Conservation (phyloP, 257 asterid genomes). For the Ocimum tenuiflorum region DNA sequence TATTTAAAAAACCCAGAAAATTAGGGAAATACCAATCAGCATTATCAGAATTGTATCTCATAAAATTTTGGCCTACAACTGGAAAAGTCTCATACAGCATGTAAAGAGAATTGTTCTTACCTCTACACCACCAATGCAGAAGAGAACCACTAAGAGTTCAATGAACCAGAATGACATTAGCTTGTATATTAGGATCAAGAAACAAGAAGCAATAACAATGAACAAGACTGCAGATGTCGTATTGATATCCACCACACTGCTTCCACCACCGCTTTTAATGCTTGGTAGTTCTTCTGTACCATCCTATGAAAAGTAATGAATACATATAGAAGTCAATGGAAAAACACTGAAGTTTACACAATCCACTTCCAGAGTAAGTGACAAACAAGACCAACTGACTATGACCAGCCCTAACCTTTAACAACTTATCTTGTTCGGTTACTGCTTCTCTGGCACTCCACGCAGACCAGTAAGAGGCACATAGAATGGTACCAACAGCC, state of each 20-base stretch:
- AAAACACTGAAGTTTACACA: neutral
- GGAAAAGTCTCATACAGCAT: neutral
- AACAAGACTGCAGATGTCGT: constrained; percentile 65
- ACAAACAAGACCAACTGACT: neutral
- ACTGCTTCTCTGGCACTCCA: constrained; percentile 82
- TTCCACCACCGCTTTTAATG: constrained; percentile 36
- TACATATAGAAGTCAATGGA: constrained; percentile 1
- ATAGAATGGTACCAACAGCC: constrained; percentile 84
- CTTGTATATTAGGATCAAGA: constrained; percentile 69
- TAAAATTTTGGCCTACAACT: neutral
- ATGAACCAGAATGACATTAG: constrained; percentile 81
- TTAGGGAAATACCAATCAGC: neutral
- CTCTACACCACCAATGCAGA: constrained; percentile 89
- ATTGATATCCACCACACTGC: constrained; percentile 71
- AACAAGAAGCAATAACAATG: constrained; percentile 74
- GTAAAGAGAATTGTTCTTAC: constrained; percentile 28
- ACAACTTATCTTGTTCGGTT: constrained; percentile 64
- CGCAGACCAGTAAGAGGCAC: constrained; percentile 94
- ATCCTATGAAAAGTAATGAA: constrained; percentile 41
- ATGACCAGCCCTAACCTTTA: constrained; percentile 45
- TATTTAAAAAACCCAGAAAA: neutral
- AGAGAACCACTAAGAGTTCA: constrained; percentile 72
- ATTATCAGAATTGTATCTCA: neutral
- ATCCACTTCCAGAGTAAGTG: neutral
- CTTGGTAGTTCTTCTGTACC: constrained; percentile 50